Evolutionary conservation across 257 asterid species (phyloP).

Genomic region (Nicotiana otophora): DNA sequence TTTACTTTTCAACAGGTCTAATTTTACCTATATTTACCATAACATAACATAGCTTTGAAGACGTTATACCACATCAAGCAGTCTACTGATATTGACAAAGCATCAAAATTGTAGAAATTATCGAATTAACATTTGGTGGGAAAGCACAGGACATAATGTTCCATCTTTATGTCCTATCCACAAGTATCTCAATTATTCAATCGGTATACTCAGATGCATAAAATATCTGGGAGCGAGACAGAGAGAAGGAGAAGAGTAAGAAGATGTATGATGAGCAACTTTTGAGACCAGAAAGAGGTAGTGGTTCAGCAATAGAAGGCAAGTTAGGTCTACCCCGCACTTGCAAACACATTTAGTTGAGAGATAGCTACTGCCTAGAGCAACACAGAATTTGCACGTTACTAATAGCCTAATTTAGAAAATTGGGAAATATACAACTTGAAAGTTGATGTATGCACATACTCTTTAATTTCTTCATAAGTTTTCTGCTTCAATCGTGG

Average conservation of each 20-base stretch:
- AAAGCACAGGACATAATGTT: background rate
- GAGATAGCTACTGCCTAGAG: background rate
- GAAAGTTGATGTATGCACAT: constrained; percentile 30
- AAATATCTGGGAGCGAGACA: background rate
- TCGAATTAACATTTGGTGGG: background rate
- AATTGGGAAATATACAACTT: background rate
- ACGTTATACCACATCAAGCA: background rate
- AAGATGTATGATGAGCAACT: background rate
- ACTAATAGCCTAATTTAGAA: background rate
- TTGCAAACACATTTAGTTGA: background rate
- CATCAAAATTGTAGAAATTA: background rate
- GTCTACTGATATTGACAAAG: background rate
- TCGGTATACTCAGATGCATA: background rate
- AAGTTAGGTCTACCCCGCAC: background rate
- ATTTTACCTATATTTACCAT: background rate
- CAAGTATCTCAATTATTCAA: constrained; percentile 1
- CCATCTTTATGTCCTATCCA: too few species aligned
- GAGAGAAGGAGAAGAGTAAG: background rate
- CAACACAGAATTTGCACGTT: background rate
- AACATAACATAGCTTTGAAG: background rate
- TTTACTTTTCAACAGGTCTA: background rate
- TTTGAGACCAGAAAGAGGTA: background rate
- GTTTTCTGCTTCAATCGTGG: constrained; percentile 86
- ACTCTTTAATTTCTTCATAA: constrained; percentile 68
- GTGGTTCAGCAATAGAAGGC: background rate